Evolutionary conservation across 73 alveolate genomes (phyloP).

Genomic region (Tetrahymena borealis): DNA sequence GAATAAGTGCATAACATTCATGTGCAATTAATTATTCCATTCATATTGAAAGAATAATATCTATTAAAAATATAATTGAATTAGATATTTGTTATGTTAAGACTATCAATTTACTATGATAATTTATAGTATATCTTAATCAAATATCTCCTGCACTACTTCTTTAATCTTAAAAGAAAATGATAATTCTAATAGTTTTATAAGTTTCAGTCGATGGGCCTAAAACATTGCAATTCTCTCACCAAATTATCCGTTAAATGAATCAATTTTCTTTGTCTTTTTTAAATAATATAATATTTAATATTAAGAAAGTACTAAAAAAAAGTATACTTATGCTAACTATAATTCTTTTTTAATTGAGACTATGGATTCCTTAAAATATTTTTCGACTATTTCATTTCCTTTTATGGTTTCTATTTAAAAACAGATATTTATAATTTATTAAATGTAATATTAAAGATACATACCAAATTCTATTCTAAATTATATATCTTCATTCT

Average conservation of each 20-base stretch:
- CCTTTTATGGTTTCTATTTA: neutral
- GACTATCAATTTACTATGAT: neutral
- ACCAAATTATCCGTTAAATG: neutral
- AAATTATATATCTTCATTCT: neutral
- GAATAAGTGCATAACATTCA: neutral
- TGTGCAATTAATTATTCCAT: neutral
- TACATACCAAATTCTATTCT: neutral
- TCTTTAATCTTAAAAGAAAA: neutral
- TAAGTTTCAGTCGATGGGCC: neutral
- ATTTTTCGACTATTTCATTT: neutral
- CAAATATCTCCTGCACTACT: neutral
- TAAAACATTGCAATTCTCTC: neutral
- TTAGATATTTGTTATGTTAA: neutral
- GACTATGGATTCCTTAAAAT: neutral
- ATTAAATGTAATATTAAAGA: neutral
- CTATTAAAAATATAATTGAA: neutral
- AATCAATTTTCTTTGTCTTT: neutral
- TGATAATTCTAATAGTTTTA: neutral
- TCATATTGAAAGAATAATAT: neutral
- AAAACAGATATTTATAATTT: neutral
- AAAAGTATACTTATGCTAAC: neutral
- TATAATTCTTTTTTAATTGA: neutral
- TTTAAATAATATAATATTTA: neutral
- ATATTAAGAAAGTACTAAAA: neutral
- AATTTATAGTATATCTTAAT: neutral